A percentile compares a stretch with the other conserved stretches of the same genome.
Evolutionary conservation across 2,329 filamentous ascomycete genomes (phyloP).

Genomic region (Cladophialophora bantiana): DNA sequence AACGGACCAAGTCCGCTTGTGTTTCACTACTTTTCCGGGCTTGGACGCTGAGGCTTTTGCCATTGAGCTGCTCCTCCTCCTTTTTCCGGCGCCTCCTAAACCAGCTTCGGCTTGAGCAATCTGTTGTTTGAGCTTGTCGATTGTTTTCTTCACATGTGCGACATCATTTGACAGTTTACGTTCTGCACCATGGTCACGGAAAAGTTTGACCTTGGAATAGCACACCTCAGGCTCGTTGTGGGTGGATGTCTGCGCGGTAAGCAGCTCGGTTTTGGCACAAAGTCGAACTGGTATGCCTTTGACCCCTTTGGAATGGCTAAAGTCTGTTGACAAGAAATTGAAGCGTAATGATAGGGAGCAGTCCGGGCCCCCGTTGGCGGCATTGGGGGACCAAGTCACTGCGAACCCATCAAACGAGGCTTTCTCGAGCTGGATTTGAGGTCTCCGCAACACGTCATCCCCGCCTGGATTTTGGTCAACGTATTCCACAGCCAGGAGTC

Average conservation of each 20-base stretch:
- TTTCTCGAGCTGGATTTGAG: constrained; percentile 72
- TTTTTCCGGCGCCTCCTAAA: constrained; percentile 65
- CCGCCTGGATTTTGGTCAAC: constrained; percentile 70
- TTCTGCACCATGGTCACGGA: constrained; percentile 94
- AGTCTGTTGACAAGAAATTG: constrained; percentile 98
- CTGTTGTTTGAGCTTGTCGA: constrained; percentile 94
- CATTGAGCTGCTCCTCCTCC: constrained; percentile 64
- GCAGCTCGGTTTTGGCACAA: constrained; percentile 83
- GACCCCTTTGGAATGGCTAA: constrained; percentile 97
- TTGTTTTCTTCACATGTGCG: constrained; percentile 92
- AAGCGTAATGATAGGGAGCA: constrained; percentile 91
- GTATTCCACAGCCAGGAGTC: constrained; percentile 92
- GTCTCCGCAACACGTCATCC: constrained; percentile 62
- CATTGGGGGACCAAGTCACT: constrained; percentile 81
- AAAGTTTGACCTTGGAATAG: constrained; percentile 96
- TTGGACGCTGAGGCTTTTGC: constrained; percentile 56
- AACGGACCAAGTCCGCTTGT: constrained; percentile 95
- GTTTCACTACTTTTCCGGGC: constrained; percentile 83
- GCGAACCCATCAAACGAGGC: constrained; percentile 94
- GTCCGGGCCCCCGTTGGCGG: constrained; percentile 69
- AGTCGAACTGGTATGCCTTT: constrained; percentile 95
- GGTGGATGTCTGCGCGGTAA: constrained; percentile 58
- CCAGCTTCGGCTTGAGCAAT: constrained; percentile 76
- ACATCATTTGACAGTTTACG: constrained; percentile 94
- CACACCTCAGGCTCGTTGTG: constrained; percentile 71